Base-by-base conservation (phyloP, 2,329 filamentous ascomycete genomes). In the Ambrosiella cleistominuta region DNA sequence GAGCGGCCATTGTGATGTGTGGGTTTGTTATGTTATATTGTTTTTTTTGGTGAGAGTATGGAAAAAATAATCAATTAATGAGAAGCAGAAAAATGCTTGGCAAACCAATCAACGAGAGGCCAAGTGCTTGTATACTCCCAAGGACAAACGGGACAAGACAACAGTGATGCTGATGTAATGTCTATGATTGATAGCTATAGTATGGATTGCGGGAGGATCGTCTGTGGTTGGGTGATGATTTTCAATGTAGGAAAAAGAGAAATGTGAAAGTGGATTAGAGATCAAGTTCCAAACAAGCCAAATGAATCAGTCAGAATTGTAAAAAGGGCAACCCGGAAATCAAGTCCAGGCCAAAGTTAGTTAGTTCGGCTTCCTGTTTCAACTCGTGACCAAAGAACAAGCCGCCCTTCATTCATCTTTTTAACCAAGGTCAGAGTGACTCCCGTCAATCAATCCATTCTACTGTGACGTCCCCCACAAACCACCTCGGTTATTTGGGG, bases 1-100 rank as follows among this genome's bases (percentile, higher is more conserved):
- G 78, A 74, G 78, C 73, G 66, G 79, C 76, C 79, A 82, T 82
- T 68, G 66, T 71, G 64, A 65, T 57, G 35, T 45, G 45, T 19
- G 19, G 9, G 37, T 47, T 13, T 19, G 44, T 47, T 15, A 12
- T 15, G 35, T 38, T 36, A 60, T 35, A 37, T 27, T n/a, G 51
- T 53, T 53, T 53, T 53, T 38, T 37, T 12, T 8, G 35, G 37
- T 36, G 37, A 54, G 47, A 50, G 9, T 40, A 58, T 19, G 35
- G 13, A 49, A 17, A 44, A 54, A 44, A 40, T 45, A 56, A 50
- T 36, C 15, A 56, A 57, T 38, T 12, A 38, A 37, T 38, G 40
- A 39, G n/a, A 45, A 38, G 17, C 38, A 47, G n/a, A 56, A 47
- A 42, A 42, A 47, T 2, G 11, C 44, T 47, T 17, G 35, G 35